Conservation (phyloP, 2,329 filamentous ascomycete genomes). For the Clarireedia monteithiana region DNA sequence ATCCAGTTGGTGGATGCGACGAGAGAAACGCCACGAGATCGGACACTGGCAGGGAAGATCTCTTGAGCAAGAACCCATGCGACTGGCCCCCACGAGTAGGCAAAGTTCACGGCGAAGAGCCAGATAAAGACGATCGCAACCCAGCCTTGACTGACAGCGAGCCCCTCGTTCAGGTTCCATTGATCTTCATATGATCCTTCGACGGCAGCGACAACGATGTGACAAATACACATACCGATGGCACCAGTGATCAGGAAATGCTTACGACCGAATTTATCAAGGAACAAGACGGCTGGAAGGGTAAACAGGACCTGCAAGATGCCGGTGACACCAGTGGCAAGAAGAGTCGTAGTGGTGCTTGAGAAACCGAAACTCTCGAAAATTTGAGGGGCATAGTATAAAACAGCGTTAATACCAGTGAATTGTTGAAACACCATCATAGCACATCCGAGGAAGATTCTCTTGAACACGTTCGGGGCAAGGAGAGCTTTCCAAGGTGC, state of each 20-base stretch:
- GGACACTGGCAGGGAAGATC: conserved; percentile 33
- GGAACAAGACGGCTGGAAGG: conserved; percentile 55
- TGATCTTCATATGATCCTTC: conserved; percentile 32
- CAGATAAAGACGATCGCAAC: conserved; percentile 31
- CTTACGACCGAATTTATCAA: conserved; percentile 57
- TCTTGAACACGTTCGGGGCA: conserved; percentile 31
- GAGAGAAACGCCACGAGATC: conserved; percentile 35
- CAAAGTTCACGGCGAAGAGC: conserved; percentile 28
- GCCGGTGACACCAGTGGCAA: conserved; percentile 63
- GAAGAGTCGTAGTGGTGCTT: conserved; percentile 40
- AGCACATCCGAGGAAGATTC: conserved; percentile 42
- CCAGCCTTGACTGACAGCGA: conserved; percentile 30
- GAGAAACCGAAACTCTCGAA: conserved; percentile 33
- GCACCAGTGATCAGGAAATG: conserved; percentile 54
- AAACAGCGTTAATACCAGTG: conserved; percentile 36
- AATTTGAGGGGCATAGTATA: conserved; percentile 41
- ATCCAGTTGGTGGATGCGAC: conserved; percentile 37
- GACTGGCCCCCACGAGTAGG: conserved; percentile 29
- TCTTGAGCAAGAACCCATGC: conserved; percentile 33
- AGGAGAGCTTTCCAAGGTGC: conserved; percentile 36
- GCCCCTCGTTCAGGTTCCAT: conserved; percentile 25
- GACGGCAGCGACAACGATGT: conserved; percentile 43
- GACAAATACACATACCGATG: conserved; percentile 58
- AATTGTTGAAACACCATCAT: conserved; percentile 47
- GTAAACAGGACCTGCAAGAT: conserved; percentile 61